A percentile compares a stretch with the other conserved stretches of the same genome.
These are phyloP conservation scores for Fragilariopsis cylindrus DNA, from an alignment of 108 stramenopile genomes.

Conservation along the genomic window DNA sequence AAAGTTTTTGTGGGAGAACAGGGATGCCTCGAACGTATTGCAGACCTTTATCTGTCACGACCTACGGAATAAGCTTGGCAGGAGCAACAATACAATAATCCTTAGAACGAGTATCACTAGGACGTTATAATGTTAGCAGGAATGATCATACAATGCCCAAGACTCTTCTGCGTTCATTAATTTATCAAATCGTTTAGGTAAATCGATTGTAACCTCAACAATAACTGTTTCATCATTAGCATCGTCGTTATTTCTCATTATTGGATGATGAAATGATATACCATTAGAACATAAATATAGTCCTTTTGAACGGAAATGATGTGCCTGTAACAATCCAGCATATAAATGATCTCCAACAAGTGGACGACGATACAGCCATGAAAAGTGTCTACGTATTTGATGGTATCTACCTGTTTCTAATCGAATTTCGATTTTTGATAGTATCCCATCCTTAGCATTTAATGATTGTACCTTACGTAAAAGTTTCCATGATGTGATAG, in stretches of 20 bases:
- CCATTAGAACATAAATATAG: conserved; percentile 62
- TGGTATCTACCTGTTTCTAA: conserved; percentile 76
- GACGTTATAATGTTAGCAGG: no score
- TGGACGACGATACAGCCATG: conserved; percentile 52
- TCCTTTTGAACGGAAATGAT: conserved; percentile 46
- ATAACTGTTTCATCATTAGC: conserved; percentile 23
- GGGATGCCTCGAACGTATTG: no score
- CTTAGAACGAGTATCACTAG: no score
- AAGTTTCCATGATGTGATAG: conserved; percentile 59
- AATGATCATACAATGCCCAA: neutral
- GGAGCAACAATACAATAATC: no score
- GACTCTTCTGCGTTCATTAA: conserved; percentile 20
- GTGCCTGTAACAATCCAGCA: conserved; percentile 48
- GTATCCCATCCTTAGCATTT: conserved; percentile 39
- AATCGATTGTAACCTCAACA: conserved; percentile 37
- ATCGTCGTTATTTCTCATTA: conserved; percentile 27
- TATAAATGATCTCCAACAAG: conserved; percentile 64
- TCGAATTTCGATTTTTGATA: conserved; percentile 58
- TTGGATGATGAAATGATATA: conserved; percentile 61
- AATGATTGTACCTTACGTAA: conserved; percentile 28
- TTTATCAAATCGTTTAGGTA: conserved; percentile 45
- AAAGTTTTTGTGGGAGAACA: no score
- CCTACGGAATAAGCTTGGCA: no score
- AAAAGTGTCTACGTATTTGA: conserved; percentile 60
- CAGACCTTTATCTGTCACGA: no score